phyloP scores from a whole-genome alignment of 108 stramenopile genomes.

The Skeletonema potamos region DNA sequence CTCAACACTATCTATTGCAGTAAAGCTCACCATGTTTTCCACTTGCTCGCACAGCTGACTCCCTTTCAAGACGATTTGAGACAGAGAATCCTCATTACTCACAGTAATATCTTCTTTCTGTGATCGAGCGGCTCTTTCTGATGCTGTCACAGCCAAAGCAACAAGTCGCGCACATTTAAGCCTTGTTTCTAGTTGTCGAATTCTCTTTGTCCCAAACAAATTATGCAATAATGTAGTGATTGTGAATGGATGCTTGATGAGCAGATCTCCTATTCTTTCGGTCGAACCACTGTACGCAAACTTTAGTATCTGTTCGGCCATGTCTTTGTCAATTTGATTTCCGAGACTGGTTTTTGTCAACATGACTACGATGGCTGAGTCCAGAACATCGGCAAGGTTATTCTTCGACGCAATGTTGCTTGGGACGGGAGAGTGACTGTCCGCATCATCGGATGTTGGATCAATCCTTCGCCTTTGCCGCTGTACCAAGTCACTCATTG shows the following conservation, averaged over 20 bases:
- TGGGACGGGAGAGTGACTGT: background rate
- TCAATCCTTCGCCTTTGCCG: constrained; percentile 59
- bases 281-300: constrained; percentile 39
- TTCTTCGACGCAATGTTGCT: constrained; percentile 6
- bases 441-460: constrained; percentile 19
- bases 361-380: constrained; percentile 57
- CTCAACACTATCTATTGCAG: constrained; percentile 48
- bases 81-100: constrained; percentile 57
- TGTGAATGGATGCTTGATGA: constrained; percentile 64
- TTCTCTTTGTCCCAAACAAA: constrained; percentile 58
- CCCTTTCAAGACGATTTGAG: constrained; percentile 52
- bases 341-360: constrained; percentile 63
- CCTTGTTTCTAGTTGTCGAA: constrained; percentile 39
- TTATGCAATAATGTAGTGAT: constrained; percentile 58
- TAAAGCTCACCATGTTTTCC: constrained; percentile 83
- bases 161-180: constrained; percentile 73
- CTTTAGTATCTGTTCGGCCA: constrained; percentile 61
- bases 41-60: constrained; percentile 79
- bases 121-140: constrained; percentile 45
- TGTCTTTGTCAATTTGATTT: constrained; percentile 56
- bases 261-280: constrained; percentile 62
- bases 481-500: constrained; percentile 75
- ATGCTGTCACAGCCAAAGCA: constrained; percentile 65
- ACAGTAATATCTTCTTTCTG: constrained; percentile 3
- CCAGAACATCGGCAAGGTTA: constrained; percentile 39